These are phyloP conservation scores for Sclerospora graminicola DNA, from an alignment of 352 stramenopile species.

Conservation along the genomic window DNA sequence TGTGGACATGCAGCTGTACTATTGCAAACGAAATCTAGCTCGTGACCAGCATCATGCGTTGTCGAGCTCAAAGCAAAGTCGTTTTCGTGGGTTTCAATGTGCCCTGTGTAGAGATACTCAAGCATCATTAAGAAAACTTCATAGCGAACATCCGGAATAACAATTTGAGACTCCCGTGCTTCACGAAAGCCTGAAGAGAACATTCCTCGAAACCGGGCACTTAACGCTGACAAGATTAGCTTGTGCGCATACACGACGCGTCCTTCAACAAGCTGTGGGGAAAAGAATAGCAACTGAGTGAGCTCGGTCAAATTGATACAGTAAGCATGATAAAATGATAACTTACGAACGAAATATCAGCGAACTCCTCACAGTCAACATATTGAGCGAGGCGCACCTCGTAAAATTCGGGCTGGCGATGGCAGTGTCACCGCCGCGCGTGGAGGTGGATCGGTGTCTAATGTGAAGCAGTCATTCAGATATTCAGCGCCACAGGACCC, in stretches of 20 bases:
- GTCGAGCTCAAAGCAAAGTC: conserved; percentile 14
- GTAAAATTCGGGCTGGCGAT: conserved; percentile 50
- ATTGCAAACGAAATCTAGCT: conserved; percentile 14
- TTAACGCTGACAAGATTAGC: conserved; percentile 88
- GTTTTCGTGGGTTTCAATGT: conserved; percentile 25
- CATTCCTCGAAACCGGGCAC: conserved; percentile 91
- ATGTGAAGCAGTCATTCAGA: conserved; percentile 90
- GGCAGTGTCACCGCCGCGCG: conserved; percentile 70
- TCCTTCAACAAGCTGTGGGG: conserved; percentile 82
- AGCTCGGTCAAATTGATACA: neutral
- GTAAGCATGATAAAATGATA: neutral
- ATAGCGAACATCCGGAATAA: conserved; percentile 85
- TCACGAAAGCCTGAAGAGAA: conserved; percentile 91
- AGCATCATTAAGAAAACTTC: conserved; percentile 88
- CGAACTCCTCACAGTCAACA: conserved; percentile 90
- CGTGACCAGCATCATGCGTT: conserved; percentile 3
- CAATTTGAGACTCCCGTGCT: conserved; percentile 67
- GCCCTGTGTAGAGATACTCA: conserved; percentile 92
- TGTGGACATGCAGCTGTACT: conserved; percentile 19
- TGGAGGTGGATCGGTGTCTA: conserved; percentile 90
- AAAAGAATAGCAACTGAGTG: conserved; percentile 2
- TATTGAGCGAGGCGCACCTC: conserved; percentile 81
- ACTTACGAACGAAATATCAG: conserved; percentile 90
- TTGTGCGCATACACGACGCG: conserved; percentile 90
- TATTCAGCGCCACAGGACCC: conserved; percentile 88